Conservation (phyloP, 2,329 filamentous ascomycete genomes). For the Ambrosiella beaveri region DNA sequence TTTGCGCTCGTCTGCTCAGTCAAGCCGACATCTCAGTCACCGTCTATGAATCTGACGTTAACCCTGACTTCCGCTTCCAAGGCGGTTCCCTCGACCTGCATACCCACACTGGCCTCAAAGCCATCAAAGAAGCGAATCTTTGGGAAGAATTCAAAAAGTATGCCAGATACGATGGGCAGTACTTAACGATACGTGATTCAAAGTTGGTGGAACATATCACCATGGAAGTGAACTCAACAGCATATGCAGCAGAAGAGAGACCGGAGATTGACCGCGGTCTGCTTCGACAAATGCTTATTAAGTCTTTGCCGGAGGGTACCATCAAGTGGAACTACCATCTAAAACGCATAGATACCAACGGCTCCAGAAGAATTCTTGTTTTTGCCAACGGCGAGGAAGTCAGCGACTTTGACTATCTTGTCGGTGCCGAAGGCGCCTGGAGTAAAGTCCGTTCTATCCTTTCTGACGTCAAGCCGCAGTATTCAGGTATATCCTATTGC, state of each 20-base stretch:
- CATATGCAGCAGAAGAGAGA: slow-evolving; percentile 19
- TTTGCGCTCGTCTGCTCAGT: slow-evolving; percentile 34
- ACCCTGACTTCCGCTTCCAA: slow-evolving; percentile 28
- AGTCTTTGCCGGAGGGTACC: slow-evolving; percentile 27
- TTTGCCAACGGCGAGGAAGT: slow-evolving; percentile 21
- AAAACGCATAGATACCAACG: slow-evolving; percentile 18
- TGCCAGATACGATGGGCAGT: slow-evolving; percentile 35
- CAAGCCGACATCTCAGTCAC: slow-evolving; percentile 27
- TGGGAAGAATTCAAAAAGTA: slow-evolving; percentile 31
- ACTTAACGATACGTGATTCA: slow-evolving; percentile 27
- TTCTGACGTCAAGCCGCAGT: slow-evolving; percentile 24
- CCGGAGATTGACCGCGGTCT: slow-evolving; percentile 36
- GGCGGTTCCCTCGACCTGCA: slow-evolving; percentile 40
- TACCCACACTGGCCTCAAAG: slow-evolving; percentile 30
- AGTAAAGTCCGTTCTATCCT: slow-evolving; percentile 23
- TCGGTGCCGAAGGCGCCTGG: slow-evolving; percentile 24
- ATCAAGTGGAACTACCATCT: slow-evolving; percentile 32
- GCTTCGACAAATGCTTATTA: slow-evolving; percentile 27
- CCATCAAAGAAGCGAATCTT: slow-evolving; percentile 32
- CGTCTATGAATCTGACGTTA: slow-evolving; percentile 32
- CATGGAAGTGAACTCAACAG: slow-evolving; percentile 16
- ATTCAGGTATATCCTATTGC: slow-evolving; percentile 20
- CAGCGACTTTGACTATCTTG: slow-evolving; percentile 24
- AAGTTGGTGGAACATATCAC: slow-evolving; percentile 11
- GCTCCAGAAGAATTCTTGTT: slow-evolving; percentile 20